Percentiles rank a stretch among this genome's conserved stretches.
phyloP scores from a whole-genome alignment of 2,329 filamentous ascomycete genomes.

The Colletotrichum trifolii region DNA sequence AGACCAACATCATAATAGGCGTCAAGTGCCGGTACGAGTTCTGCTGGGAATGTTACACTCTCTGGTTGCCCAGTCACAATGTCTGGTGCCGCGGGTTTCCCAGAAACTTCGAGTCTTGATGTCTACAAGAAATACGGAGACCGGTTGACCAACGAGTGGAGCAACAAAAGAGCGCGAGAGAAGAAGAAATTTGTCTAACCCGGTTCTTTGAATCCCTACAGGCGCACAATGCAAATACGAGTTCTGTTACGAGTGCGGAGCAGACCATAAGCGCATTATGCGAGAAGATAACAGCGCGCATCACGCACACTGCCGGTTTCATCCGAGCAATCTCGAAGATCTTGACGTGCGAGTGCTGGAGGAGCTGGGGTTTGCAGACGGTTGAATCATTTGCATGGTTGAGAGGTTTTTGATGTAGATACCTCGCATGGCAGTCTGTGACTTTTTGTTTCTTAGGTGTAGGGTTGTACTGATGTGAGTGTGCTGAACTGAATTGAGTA shows the following conservation, averaged over 20 bases:
- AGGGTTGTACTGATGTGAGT: too few relatives aligned
- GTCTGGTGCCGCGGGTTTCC: constrained; percentile 28
- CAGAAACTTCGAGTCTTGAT: too few relatives aligned
- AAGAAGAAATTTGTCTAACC: constrained; percentile 4
- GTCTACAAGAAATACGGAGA: too few relatives aligned
- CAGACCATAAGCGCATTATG: constrained; percentile 46
- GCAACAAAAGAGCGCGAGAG: background rate
- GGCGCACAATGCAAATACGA: constrained; percentile 44
- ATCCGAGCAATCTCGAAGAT: constrained; percentile 40
- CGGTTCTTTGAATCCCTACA: constrained; percentile 20
- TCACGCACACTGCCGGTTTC: constrained; percentile 43
- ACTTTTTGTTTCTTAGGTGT: too few relatives aligned
- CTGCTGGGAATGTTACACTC: constrained; percentile 47
- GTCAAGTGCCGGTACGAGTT: constrained; percentile 48
- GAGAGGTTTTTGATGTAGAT: too few relatives aligned
- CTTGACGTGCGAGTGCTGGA: background rate
- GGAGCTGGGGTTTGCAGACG: background rate
- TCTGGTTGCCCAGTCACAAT: constrained; percentile 37
- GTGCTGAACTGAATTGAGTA: too few relatives aligned
- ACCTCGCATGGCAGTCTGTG: too few relatives aligned
- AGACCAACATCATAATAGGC: constrained; percentile 41
- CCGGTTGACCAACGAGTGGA: background rate
- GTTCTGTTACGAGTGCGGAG: constrained; percentile 52
- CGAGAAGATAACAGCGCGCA: constrained; percentile 48
- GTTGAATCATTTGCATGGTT: background rate